Conservation (phyloP, 1,284 basidiomycete species). For the Trichosporon inkin region DNA sequence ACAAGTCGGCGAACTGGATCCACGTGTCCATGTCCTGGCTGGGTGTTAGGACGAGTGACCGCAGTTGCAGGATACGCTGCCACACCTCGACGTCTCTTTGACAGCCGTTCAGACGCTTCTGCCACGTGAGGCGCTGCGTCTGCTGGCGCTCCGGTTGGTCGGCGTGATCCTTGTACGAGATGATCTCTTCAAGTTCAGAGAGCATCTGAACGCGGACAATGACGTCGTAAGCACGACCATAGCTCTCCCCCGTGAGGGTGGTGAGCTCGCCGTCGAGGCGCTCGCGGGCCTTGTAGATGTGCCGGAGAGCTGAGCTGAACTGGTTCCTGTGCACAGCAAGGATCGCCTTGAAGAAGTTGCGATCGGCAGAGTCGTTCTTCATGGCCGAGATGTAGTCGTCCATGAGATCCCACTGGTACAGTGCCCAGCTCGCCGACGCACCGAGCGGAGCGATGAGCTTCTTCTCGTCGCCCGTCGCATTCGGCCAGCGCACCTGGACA, state of each 20-base stretch:
- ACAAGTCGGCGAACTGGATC: conserved; percentile 89
- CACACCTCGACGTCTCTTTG: conserved; percentile 98
- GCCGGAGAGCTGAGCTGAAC: conserved; percentile 80
- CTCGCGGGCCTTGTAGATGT: conserved; percentile 94
- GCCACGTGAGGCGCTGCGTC: conserved; percentile 87
- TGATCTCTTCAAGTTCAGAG: conserved; percentile 96
- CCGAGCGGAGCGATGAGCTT: conserved; percentile 93
- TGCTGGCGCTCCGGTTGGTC: conserved; percentile 89
- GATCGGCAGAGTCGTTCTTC: conserved; percentile 88
- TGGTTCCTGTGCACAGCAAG: conserved; percentile 94
- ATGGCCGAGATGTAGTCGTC: conserved; percentile 94
- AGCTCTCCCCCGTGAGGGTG: conserved; percentile 90
- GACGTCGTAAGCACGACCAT: conserved; percentile 90
- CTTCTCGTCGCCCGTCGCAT: conserved; percentile 75
- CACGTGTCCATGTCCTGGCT: conserved; percentile 95
- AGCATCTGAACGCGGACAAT: conserved; percentile 99
- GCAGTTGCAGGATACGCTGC: conserved; percentile 95
- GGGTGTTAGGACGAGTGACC: conserved; percentile 87
- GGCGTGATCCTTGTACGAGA: conserved; percentile 87
- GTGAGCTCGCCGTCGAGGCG: conserved; percentile 87
- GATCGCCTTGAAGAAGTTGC: conserved; percentile 94
- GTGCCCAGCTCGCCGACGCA: conserved; percentile 93
- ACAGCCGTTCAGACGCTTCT: conserved; percentile 88
- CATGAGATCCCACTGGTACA: conserved; percentile 98
- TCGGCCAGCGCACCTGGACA: conserved; percentile 85